Base-by-base conservation (phyloP, 2,329 filamentous ascomycete species). In the Xylaria arbuscula region DNA sequence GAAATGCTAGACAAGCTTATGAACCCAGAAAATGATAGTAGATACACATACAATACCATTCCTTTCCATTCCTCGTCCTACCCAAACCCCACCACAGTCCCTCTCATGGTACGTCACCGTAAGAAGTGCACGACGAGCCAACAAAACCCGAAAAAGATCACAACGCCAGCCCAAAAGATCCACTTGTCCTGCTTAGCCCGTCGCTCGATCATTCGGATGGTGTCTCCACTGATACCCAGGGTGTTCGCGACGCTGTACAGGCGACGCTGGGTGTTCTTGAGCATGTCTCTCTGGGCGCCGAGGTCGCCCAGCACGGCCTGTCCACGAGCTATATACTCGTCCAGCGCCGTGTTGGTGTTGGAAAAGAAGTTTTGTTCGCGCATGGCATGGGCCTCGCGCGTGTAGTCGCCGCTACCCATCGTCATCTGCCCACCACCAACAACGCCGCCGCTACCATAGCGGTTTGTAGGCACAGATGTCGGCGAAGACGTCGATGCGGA, bases 211-310 rank as follows among this genome's bases (percentile, higher is more conserved):
- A 96, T 98, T 55, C 96, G 90, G 72, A 99, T 99, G 1, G 96
- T 99, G 79, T 98, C 95, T 22, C 95, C 94, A 76, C 92, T 97
- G 68, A 99, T 88, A 0, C 96, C 96, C 56, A 99, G 82, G 24
- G 96, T 98, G 78, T 97, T 98, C 7, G 93, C 96, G 22, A 98
- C 94, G 74, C 89, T 95, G 78, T 98, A 98, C 58, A 99, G 84
- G 78, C 90, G 89, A 79, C 91, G 91, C 81, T 99, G 96, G 24
- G 96, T 98, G 60, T 91, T 93, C 84, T 99, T 99, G 71, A 99
- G 85, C 83, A 98, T 94, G 79, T 98, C 95, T 63, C 93, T 88
- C 83, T 99, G 96, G 76, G 96, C 88, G 2, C 93, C 92, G 64
- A 99, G 81, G 81, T 98, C 94, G 7, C 92, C 92, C 34, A 98